Conservation (phyloP, 1,284 basidiomycete genomes). For the Malassezia cuniculi region DNA sequence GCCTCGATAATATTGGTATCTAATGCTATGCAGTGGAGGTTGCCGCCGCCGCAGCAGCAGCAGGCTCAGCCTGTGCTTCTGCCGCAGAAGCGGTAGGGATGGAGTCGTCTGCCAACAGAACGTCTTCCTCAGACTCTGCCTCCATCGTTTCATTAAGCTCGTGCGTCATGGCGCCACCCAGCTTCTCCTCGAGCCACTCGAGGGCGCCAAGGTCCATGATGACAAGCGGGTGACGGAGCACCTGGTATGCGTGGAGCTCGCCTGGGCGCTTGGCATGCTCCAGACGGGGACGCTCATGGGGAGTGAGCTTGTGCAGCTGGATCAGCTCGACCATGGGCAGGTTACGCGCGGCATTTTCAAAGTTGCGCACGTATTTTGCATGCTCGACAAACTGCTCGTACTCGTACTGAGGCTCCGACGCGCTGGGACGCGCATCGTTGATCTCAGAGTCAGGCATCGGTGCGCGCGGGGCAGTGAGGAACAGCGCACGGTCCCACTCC, state of each 20-base stretch:
- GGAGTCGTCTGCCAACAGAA: too few species aligned
- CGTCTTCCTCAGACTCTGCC: background rate
- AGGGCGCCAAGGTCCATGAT: conserved; percentile 43
- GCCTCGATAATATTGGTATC: conserved; percentile 1
- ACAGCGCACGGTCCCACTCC: conserved; percentile 33
- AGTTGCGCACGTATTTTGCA: conserved; percentile 23
- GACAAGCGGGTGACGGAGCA: conserved; percentile 31
- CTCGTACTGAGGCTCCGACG: conserved; percentile 32
- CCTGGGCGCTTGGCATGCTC: conserved; percentile 39
- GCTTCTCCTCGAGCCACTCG: conserved; percentile 44
- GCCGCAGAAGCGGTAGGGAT: too few species aligned
- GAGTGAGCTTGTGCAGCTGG: conserved; percentile 29
- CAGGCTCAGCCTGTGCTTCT: too few species aligned
- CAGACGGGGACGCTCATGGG: conserved; percentile 21
- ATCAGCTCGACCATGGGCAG: conserved; percentile 33
- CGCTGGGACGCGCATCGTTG: conserved; percentile 20
- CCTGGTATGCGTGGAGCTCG: conserved; percentile 43
- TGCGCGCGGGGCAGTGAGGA: conserved; percentile 37
- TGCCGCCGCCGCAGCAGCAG: conserved; percentile 1
- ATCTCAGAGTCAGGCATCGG: conserved; percentile 17
- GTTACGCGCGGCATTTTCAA: conserved; percentile 30
- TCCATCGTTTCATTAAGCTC: conserved; percentile 11
- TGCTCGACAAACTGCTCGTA: conserved; percentile 26
- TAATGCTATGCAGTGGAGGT: background rate
- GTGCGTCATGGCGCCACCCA: conserved; percentile 39